Conservation (phyloP, 805 yeast species). For the Nakazawaea anatomiae region DNA sequence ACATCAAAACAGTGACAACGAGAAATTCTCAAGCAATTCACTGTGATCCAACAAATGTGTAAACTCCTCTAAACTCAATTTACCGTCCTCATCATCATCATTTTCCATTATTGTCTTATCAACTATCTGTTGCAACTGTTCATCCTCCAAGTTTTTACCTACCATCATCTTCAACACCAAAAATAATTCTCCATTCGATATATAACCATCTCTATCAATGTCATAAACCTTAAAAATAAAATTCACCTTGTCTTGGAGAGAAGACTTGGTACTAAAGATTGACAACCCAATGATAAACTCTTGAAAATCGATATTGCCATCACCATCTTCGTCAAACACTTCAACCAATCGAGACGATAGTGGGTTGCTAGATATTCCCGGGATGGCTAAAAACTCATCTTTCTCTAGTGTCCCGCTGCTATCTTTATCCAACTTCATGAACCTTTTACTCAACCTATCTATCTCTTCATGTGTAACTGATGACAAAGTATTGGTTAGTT, state of each 20-base stretch:
- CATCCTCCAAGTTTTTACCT: slow-evolving; percentile 80
- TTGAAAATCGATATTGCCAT: slow-evolving; percentile 91
- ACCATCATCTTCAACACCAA: slow-evolving; percentile 96
- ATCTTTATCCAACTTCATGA: slow-evolving; percentile 92
- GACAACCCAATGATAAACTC: slow-evolving; percentile 79
- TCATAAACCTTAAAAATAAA: slow-evolving; percentile 95
- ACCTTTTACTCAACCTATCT: slow-evolving; percentile 83
- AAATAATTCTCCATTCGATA: slow-evolving; percentile 92
- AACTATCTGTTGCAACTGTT: slow-evolving; percentile 92
- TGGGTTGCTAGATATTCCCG: slow-evolving; percentile 89
- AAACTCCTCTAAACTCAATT: slow-evolving; percentile 82
- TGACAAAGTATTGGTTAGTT: slow-evolving; percentile 14
- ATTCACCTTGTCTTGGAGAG: slow-evolving; percentile 70
- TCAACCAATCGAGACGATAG: slow-evolving; percentile 86
- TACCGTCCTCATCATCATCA: slow-evolving; percentile 83
- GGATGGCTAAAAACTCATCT: slow-evolving; percentile 85
- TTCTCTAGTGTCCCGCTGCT: slow-evolving; percentile 89
- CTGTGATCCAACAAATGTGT: slow-evolving; percentile 51
- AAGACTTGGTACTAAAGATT: slow-evolving; percentile 69
- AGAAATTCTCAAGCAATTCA: slow-evolving; percentile 5
- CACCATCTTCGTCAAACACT: slow-evolving; percentile 87
- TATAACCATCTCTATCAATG: slow-evolving; percentile 90
- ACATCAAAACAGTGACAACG: slow-evolving; percentile 5
- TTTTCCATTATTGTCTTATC: slow-evolving; percentile 95
- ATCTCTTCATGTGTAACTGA: slow-evolving; percentile 80